These are phyloP conservation scores for Hyaloperonospora brassicae DNA, from an alignment of 352 stramenopile genomes.

Conservation along the genomic window DNA sequence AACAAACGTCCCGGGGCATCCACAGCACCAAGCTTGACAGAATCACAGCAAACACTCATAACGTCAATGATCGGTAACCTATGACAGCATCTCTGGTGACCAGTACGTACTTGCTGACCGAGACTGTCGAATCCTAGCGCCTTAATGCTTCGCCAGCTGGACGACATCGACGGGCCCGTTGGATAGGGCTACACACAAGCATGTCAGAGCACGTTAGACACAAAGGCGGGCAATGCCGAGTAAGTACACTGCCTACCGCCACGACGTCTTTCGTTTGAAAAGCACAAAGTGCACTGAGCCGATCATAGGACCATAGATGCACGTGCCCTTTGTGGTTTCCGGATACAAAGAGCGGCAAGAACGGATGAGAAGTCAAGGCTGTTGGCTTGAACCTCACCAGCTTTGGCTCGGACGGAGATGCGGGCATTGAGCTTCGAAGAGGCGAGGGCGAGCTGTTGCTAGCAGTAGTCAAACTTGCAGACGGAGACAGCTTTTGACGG, in stretches of 20 bases:
- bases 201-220: background rate
- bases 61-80: background rate
- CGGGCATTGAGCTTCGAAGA: conserved; percentile 23
- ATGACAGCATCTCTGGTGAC: background rate
- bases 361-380: conserved; percentile 63
- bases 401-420: conserved; percentile 35
- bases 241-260: conserved; percentile 27
- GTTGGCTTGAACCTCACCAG: conserved; percentile 69
- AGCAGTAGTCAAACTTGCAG: conserved; percentile 16
- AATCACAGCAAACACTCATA: conserved; percentile 2
- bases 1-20: conserved; percentile 60
- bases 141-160: conserved; percentile 54
- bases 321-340: conserved; percentile 75
- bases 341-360: conserved; percentile 70
- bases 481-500: conserved; percentile 19
- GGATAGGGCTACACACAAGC: conserved; percentile 39
- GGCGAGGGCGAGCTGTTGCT: conserved; percentile 19
- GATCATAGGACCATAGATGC: conserved; percentile 82
- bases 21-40: conserved; percentile 61
- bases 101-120: conserved; percentile 51
- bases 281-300: conserved; percentile 51
- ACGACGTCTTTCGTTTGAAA: conserved; percentile 67
- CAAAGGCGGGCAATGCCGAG: background rate
- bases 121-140: conserved; percentile 73
- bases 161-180: conserved; percentile 47